These are phyloP conservation scores for Hyphopichia wangnamkhiaoensis DNA, from an alignment of 1,139 yeast genomes.

Conservation along the genomic window DNA sequence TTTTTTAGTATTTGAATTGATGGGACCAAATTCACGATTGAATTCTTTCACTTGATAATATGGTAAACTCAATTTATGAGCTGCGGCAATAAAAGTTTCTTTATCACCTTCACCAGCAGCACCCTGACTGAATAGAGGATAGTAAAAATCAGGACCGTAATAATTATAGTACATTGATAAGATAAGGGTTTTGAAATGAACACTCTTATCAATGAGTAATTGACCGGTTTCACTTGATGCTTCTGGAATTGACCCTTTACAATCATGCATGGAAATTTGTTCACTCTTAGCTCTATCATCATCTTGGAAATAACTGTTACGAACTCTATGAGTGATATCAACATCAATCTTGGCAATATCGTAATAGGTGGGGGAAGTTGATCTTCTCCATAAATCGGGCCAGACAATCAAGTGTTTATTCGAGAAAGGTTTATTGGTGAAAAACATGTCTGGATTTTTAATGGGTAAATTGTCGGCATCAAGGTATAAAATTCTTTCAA, in stretches of 20 bases:
- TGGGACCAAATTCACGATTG: slow-evolving; percentile 38
- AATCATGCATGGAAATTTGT: slow-evolving; percentile 43
- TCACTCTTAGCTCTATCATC: slow-evolving; percentile 23
- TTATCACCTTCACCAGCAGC: slow-evolving; percentile 67
- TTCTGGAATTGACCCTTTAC: slow-evolving; percentile 58
- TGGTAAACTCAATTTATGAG: slow-evolving; percentile 49
- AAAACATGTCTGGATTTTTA: slow-evolving; percentile 33
- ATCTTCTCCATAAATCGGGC: slow-evolving; percentile 45
- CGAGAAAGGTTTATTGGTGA: slow-evolving; percentile 32
- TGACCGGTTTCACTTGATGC: slow-evolving; percentile 65
- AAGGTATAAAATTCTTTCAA: slow-evolving; percentile 32
- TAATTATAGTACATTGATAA: slow-evolving; percentile 58
- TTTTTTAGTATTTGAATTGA: slow-evolving; percentile 16
- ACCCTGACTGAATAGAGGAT: slow-evolving; percentile 55
- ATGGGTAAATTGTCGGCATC: slow-evolving; percentile 41
- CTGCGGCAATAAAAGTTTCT: slow-evolving; percentile 64
- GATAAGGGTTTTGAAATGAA: slow-evolving; percentile 50
- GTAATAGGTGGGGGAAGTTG: slow-evolving; percentile 37
- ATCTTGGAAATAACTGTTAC: slow-evolving; percentile 29
- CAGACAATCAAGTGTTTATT: slow-evolving; percentile 31
- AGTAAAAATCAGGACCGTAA: slow-evolving; percentile 56
- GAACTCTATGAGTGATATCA: slow-evolving; percentile 17
- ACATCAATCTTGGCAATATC: slow-evolving; percentile 28
- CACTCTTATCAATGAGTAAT: slow-evolving; percentile 49
- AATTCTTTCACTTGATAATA: slow-evolving; percentile 55